Evolutionary conservation across 129 eudicot species (phyloP), one percentile per base, ranked within the genome.

Genomic region (Mikania micrantha): DNA sequence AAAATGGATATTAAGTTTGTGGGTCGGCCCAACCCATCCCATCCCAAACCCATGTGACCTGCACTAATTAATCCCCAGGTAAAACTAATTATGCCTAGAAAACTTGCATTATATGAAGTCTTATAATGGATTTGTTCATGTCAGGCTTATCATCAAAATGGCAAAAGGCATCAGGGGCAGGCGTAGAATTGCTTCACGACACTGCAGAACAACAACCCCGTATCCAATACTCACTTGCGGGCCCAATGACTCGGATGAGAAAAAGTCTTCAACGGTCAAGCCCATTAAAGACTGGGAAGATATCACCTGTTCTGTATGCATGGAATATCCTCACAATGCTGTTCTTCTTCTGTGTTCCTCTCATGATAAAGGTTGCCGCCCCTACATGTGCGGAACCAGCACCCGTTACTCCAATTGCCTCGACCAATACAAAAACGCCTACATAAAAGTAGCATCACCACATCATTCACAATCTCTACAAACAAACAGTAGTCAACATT

Each of bases 351-450:
- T 91, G 15, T 91, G 97, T 65, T 87, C 97, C 29, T 91, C 96
- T 19, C 87, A 91, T 25, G 84, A 91, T 60, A 91, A 91, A 28
- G 97, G 97, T 34, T 91, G 97, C 64, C 96, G 96, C 28, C 97
- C 97, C 36, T 91, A 91, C 70, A 91, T 91, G 97, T 91, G 97
- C 40, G 96, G 96, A 40, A 91, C 97, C 34, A 83, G 96, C 76
- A 83, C 71, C 32, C 97, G 94, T 56, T 83, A 87, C 70, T 91
- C 97, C 52, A 91, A 91, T 80, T 91, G 97, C 78, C 88, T 87
- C 13, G 96, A 91, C 73, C 97, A 91, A 70, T 91, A 87, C 79
- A 87, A 88, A 79, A 88, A 85, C 24, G 90, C 97, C 47, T 81
- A 81, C 85, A 74, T 87, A 12, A 90, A 87, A 73, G 63, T 59